phyloP scores from a whole-genome alignment of 305 asterid genomes.

The Euphrasia arctica region DNA sequence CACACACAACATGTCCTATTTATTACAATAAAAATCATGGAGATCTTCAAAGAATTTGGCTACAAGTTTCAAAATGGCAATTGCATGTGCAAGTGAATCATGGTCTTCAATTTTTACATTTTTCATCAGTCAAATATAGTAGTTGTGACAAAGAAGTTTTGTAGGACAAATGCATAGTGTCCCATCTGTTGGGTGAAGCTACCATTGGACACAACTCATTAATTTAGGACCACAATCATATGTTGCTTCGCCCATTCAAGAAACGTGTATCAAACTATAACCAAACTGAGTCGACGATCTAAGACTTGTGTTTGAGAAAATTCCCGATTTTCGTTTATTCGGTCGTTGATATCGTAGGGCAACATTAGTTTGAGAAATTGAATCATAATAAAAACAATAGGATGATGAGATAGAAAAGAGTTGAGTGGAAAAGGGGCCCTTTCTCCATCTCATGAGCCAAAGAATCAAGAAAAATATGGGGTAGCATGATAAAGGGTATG shows the following conservation, averaged over 20 bases:
- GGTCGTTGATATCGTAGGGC: too few species aligned
- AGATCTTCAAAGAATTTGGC: conserved; percentile 3
- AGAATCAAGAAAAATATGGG: conserved; percentile 27
- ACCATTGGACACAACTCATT: conserved; percentile 25
- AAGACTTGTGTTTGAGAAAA: too few species aligned
- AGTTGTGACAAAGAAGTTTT: conserved; percentile 28
- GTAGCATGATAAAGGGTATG: conserved; percentile 32
- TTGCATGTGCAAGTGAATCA: conserved; percentile 5
- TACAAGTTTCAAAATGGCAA: conserved; percentile 6
- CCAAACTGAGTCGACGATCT: conserved; percentile 1
- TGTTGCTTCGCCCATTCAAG: conserved; percentile 23
- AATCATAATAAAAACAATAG: not conserved
- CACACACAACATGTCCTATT: not conserved
- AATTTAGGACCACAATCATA: conserved; percentile 27
- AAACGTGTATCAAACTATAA: conserved; percentile 10
- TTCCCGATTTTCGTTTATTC: too few species aligned
- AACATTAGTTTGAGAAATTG: too few species aligned
- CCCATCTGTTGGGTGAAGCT: conserved; percentile 31
- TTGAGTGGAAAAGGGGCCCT: conserved; percentile 35
- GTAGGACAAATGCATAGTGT: conserved; percentile 27
- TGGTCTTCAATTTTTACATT: not conserved
- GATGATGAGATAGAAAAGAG: conserved; percentile 28
- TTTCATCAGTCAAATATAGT: conserved; percentile 20
- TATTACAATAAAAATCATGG: not conserved
- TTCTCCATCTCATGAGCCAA: conserved; percentile 19